Evolutionary conservation across 805 yeast species (phyloP), one percentile per base, ranked within the genome.

Genomic region (Metschnikowia sp.): DNA sequence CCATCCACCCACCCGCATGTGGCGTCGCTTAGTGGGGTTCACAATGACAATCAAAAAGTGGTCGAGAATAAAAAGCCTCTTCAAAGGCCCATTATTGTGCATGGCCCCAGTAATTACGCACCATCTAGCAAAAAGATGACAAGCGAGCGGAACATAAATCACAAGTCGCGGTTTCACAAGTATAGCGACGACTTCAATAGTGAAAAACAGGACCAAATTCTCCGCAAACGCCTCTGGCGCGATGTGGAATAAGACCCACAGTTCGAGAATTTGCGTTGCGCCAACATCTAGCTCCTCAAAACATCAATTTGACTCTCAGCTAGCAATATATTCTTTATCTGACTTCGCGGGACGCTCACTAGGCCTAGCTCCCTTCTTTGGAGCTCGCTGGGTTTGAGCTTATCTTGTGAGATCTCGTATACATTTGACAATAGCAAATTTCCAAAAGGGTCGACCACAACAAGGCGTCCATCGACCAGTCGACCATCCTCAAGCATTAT

Each of bases 371-470:
- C 63, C 47, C 66, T 39, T 32, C 49, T 47, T 45, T 65, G 71
- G 12, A 41, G n/a, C 11, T 46, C 51, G 4, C 51, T 40, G 2
- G 52, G 42, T 39, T 62, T 52, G 15, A 69, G 42, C 38, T 50
- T 57, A 47, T 68, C 74, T 4, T 34, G 44, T 1, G 70, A 61
- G 11, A 61, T 63, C 48, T 72, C 77, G 40, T 45, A 56, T 7
- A 64, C 68, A 44, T 69, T 62, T n/a, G 68, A 59, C 40, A 72
- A 44, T 10, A 72, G 57, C 39, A 72, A 47, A 51, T 72, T 71
- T 4, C 77, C 77, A 56, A 70, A 72, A 1, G 75, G 75, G 49
- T 72, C 77, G 12, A 72, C 63, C 1, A 65, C 75, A 0, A 74
- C 64, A 40, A 72, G 58, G 2, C 65, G 51, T 1, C 77, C 77